A percentile compares a stretch with the other conserved stretches of the same genome.
Evolutionary conservation across 23 red algal species (phyloP).

Genomic region (Gracilaria domingensis): DNA sequence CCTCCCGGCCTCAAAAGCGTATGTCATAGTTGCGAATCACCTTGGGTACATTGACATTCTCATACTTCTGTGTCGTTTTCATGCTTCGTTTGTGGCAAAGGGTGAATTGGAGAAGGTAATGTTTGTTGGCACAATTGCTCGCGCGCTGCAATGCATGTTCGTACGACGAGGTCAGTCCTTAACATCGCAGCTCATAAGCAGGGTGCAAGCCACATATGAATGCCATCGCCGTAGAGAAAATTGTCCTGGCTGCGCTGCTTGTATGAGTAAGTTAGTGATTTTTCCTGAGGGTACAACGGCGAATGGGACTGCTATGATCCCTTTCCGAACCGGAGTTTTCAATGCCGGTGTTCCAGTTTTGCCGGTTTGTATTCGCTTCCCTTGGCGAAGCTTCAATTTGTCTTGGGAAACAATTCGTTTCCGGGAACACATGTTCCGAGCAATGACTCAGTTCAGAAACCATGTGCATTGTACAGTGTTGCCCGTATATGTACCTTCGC

Average conservation of each 20-base stretch:
- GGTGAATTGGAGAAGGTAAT: slow-evolving; percentile 62
- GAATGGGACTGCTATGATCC: slow-evolving; percentile 86
- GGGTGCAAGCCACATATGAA: slow-evolving; percentile 64
- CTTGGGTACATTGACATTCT: slow-evolving; percentile 89
- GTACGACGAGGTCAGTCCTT: slow-evolving; percentile 63
- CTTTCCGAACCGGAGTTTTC: slow-evolving; percentile 90
- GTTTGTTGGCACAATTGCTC: slow-evolving; percentile 76
- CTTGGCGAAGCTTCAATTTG: slow-evolving; percentile 73
- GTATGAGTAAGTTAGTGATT: slow-evolving; percentile 76
- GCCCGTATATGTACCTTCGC: slow-evolving; percentile 71
- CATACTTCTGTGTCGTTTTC: slow-evolving; percentile 62
- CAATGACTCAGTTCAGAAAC: slow-evolving; percentile 90
- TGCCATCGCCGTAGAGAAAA: slow-evolving; percentile 62
- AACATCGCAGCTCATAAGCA: slow-evolving; percentile 60
- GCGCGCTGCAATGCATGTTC: slow-evolving; percentile 89
- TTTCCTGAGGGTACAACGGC: slow-evolving; percentile 93
- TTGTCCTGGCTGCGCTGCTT: slow-evolving; percentile 65
- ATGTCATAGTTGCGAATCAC: slow-evolving; percentile 85
- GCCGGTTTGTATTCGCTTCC: slow-evolving; percentile 84
- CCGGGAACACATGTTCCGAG: slow-evolving; percentile 80
- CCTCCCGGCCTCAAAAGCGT: slow-evolving; percentile 7
- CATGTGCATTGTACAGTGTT: slow-evolving; percentile 57
- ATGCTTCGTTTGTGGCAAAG: slow-evolving; percentile 85
- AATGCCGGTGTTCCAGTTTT: slow-evolving; percentile 79
- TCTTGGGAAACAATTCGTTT: slow-evolving; percentile 91